Base-by-base conservation (phyloP, 768 basidiomycete genomes). In the Hortiboletus campestris region DNA sequence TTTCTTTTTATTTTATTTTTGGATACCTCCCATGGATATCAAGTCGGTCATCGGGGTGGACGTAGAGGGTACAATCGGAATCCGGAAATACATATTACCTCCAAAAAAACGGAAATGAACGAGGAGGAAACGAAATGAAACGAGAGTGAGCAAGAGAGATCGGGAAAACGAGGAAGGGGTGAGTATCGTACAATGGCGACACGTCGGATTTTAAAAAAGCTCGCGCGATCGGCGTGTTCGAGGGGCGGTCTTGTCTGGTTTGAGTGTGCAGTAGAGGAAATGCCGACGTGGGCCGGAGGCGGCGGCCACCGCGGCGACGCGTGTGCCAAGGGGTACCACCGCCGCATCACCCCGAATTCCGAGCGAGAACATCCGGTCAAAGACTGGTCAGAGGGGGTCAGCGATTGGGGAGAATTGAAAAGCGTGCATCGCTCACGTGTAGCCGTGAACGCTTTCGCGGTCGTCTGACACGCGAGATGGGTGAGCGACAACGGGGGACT, bases 311-410 rank as follows among this genome's bases (percentile, higher is more conserved):
- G 82, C 84, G 20, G 86, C 80, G 16, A 85, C 84, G 7, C 88
- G 82, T 12, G 80, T 79, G 2, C 82, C 80, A 4, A 88, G 82
- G 4, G 82, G 80, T 1, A 59, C 65, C 1, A 81, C 75, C 47
- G 90, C 84, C 0, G 85, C 80, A 4, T 87, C 88, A 54, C 84
- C 83, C 29, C 91, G 86, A 10, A 92, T 76, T 19, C 91, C 91
- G 12, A 94, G 78, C 6, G 87, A 90, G 67, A 93, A 94, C 92
- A 93, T 91, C 29, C 91, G 76, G 70, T 93, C 91, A 66, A 93
- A 94, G 13, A 92, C 91, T 94, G n/a, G 14, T 39, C 28, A 12
- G 5, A 1, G 59, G 11, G 13, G 10, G 31, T 39, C 45, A 59
- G n/a, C 36, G 34, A 41, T 17, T 4, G 47, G 31, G 46, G 17